phyloP scores from a whole-genome alignment of 495 filamentous ascomycete genomes.

The Annulohypoxylon moriforme region DNA sequence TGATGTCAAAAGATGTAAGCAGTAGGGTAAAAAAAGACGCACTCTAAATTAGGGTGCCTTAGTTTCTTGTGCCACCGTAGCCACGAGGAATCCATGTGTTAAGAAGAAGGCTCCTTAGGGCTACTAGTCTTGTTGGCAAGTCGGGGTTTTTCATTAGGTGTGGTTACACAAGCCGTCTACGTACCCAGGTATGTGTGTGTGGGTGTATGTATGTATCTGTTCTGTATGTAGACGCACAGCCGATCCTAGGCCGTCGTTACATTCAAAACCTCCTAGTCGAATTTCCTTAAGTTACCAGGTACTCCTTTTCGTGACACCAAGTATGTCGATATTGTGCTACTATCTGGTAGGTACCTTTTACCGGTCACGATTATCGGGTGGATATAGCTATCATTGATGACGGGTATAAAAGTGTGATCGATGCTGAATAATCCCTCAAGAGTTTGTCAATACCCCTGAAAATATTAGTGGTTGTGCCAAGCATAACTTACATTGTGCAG shows the following conservation, averaged over 20 bases:
- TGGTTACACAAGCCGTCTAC: conserved; percentile 33
- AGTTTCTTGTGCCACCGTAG: conserved; percentile 35
- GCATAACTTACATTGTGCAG: neutral
- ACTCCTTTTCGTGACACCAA: conserved; percentile 29
- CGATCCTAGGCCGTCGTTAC: conserved; percentile 31
- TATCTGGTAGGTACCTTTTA: neutral
- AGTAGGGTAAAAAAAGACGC: conserved; percentile 21
- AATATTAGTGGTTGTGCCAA: neutral
- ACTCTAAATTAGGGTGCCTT: conserved; percentile 43
- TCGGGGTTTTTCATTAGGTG: conserved; percentile 36
- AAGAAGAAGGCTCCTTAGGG: conserved; percentile 29
- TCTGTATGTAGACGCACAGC: conserved; percentile 38
- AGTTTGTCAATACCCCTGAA: neutral
- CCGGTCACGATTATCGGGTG: neutral
- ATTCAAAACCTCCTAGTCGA: conserved; percentile 10
- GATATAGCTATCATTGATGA: neutral
- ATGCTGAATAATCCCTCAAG: neutral
- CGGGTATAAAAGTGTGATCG: neutral
- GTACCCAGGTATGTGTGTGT: neutral
- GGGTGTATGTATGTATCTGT: conserved; percentile 14
- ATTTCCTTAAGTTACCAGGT: neutral
- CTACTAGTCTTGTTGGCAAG: conserved; percentile 23
- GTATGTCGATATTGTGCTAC: conserved; percentile 8
- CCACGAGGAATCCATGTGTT: conserved; percentile 45
- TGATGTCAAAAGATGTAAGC: conserved; percentile 14